phyloP scores from a whole-genome alignment of 306 rosid genomes.

The Carpinus viminea region DNA sequence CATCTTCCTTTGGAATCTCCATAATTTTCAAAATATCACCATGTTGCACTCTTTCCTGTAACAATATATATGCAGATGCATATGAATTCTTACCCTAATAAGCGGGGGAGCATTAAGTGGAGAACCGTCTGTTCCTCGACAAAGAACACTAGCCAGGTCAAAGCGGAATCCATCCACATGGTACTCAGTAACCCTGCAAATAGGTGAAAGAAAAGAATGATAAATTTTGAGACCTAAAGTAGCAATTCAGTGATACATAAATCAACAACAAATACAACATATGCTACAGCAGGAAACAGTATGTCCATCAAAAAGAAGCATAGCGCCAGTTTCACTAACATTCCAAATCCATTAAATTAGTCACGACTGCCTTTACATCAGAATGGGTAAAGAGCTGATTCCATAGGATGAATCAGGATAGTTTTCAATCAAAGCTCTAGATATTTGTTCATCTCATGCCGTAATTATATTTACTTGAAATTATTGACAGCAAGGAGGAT shows the following conservation, averaged over 20 bases:
- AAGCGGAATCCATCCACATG: conserved; percentile 97
- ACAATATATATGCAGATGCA: conserved; percentile 5
- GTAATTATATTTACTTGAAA: conserved; percentile 14
- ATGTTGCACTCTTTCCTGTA: not conserved
- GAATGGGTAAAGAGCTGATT: not conserved
- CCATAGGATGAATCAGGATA: not conserved
- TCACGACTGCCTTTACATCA: not conserved
- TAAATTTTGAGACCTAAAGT: conserved; percentile 1
- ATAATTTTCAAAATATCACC: conserved; percentile 10
- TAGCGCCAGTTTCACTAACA: not conserved
- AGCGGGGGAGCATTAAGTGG: conserved; percentile 82
- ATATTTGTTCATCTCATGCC: not conserved
- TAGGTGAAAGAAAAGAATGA: conserved; percentile 19
- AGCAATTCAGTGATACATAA: not conserved
- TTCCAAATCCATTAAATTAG: not conserved
- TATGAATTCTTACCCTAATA: conserved; percentile 57
- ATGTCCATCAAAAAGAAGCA: not conserved
- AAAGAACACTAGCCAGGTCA: conserved; percentile 91
- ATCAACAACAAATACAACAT: not conserved
- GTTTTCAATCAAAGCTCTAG: not conserved
- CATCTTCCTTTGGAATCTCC: conserved; percentile 2
- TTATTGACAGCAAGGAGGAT: conserved; percentile 8
- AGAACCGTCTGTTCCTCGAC: conserved; percentile 88
- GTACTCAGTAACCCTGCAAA: conserved; percentile 84
- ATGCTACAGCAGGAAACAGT: not conserved